Evolutionary conservation across 2,329 filamentous ascomycete genomes (phyloP).

Genomic region (Ceratocystiopsis brevicomis): DNA sequence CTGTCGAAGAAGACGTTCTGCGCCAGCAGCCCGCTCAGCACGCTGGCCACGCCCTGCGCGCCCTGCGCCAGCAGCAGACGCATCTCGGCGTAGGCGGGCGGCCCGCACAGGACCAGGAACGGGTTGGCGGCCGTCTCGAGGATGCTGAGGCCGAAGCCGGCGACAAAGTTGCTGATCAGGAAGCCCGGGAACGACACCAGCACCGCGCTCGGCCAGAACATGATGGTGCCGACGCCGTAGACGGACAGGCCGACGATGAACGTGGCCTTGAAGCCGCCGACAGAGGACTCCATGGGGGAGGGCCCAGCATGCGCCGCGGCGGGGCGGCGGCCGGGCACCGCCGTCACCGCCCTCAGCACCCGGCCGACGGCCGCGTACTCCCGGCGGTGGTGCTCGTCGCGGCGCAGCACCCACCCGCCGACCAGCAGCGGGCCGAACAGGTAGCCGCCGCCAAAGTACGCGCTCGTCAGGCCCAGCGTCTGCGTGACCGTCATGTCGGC

Average conservation of each 20-base stretch:
- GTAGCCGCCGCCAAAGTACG: constrained; percentile 30
- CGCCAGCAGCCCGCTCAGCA: constrained; percentile 38
- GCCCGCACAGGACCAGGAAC: constrained; percentile 32
- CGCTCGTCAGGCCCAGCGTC: constrained; percentile 28
- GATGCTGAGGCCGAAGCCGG: constrained; percentile 22
- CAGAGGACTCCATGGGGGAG: too few relatives aligned
- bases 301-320: too few relatives aligned
- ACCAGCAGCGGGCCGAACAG: constrained; percentile 18
- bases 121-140: constrained; percentile 42
- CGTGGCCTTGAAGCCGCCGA: constrained; percentile 41
- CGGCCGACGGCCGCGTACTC: too few relatives aligned
- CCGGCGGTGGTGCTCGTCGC: constrained; percentile 15
- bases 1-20: constrained; percentile 43
- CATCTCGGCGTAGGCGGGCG: constrained; percentile 38
- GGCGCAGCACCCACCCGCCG: constrained; percentile 36
- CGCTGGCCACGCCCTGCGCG: constrained; percentile 38
- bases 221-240: constrained; percentile 35
- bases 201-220: constrained; percentile 39
- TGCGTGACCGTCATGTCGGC: constrained; percentile 25
- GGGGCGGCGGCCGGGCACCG: constrained; percentile 10
- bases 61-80: constrained; percentile 39
- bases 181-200: constrained; percentile 38
- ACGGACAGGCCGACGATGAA: constrained; percentile 44
- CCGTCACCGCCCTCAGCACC: too few relatives aligned
- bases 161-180: constrained; percentile 35